Conservation (phyloP, 1,284 basidiomycete species). For the Volvariella surrecta region DNA sequence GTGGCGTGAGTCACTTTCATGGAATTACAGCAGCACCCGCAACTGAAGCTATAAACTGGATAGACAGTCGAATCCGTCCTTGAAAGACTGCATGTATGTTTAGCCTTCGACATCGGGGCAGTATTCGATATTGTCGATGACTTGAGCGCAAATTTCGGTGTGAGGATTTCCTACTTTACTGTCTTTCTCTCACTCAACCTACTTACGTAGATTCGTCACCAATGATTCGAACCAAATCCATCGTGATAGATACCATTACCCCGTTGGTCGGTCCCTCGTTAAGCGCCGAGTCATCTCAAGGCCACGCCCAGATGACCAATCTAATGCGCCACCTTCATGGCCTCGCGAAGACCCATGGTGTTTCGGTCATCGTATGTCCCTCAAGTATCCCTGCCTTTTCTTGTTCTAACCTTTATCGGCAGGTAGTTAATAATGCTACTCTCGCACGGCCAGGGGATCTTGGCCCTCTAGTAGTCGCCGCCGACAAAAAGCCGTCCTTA, state of each 20-base stretch:
- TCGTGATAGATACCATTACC: constrained; percentile 63
- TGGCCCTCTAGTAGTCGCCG: constrained; percentile 19
- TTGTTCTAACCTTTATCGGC: neutral
- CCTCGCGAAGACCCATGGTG: constrained; percentile 34
- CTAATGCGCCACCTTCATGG: constrained; percentile 59
- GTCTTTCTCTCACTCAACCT: neutral
- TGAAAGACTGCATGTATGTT: constrained; percentile 40
- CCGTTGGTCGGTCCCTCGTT: constrained; percentile 57
- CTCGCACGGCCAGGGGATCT: constrained; percentile 23
- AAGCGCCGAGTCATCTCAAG: constrained; percentile 61
- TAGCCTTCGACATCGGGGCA: constrained; percentile 49
- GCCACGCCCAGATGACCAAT: constrained; percentile 65
- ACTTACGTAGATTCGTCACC: neutral
- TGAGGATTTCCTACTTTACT: constrained; percentile 15
- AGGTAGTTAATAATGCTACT: constrained; percentile 26
- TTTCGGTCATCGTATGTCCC: constrained; percentile 43
- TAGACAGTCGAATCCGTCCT: constrained; percentile 27
- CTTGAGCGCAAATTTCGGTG: constrained; percentile 21
- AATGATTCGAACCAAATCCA: constrained; percentile 17
- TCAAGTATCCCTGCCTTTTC: neutral
- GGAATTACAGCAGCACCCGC: too few species aligned
- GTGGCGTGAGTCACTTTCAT: constrained; percentile 22
- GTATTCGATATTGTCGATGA: constrained; percentile 42
- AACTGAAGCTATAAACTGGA: too few species aligned
- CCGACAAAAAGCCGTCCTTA: constrained; percentile 55